Conservation (phyloP, 2,329 filamentous ascomycete genomes). For the Alternaria tenuissima region DNA sequence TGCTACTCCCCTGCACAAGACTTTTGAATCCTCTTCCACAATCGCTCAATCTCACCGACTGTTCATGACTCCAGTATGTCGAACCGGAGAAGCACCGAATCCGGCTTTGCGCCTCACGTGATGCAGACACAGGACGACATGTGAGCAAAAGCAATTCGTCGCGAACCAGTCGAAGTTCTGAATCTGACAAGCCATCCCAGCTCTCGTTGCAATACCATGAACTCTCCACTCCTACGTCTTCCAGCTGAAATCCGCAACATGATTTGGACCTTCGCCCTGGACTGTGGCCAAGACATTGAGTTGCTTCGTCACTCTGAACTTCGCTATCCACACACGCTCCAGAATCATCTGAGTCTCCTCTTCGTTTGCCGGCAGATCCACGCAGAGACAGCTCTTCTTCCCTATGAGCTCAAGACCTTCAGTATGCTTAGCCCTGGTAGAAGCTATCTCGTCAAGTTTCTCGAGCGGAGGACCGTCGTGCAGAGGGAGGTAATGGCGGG, state of each 20-base stretch:
- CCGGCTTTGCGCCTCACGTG: background rate
- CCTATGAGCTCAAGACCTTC: background rate
- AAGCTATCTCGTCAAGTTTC: background rate
- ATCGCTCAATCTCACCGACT: background rate
- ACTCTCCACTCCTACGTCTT: background rate
- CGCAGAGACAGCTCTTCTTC: background rate
- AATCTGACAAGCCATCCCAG: background rate
- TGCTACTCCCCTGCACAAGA: background rate
- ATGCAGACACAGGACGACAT: background rate
- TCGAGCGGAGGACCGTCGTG: background rate
- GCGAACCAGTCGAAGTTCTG: rapidly evolving
- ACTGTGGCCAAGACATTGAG: background rate
- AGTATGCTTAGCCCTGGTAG: background rate
- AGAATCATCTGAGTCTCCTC: background rate
- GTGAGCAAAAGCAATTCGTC: background rate
- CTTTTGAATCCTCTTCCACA: background rate
- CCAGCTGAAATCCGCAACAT: background rate
- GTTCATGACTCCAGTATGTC: background rate
- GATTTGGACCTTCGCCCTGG: background rate
- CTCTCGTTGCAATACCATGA: background rate
- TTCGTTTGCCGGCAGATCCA: background rate
- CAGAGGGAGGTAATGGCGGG: background rate
- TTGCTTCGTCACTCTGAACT: background rate
- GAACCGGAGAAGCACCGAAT: background rate
- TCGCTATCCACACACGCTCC: background rate